Percentiles rank a stretch among this genome's conserved stretches.
Evolutionary conservation across 805 yeast genomes (phyloP).

Genomic region (Lachancea meyersii): DNA sequence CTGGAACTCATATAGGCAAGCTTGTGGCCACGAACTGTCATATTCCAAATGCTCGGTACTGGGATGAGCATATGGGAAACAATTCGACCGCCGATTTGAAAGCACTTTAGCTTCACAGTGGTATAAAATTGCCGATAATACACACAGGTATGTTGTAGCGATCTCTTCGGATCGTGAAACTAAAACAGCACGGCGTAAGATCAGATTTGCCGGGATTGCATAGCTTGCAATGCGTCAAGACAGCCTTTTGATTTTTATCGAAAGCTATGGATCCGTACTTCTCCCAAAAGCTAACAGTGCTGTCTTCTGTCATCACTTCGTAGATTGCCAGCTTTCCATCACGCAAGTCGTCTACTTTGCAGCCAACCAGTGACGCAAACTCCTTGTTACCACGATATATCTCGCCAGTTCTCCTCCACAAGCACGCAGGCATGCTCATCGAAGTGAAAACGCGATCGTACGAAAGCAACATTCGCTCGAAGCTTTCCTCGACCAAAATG

Average conservation of each 20-base stretch:
- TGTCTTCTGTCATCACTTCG: conserved; percentile 90
- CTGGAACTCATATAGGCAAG: conserved; percentile 29
- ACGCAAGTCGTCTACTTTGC: conserved; percentile 79
- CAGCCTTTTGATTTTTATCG: conserved; percentile 93
- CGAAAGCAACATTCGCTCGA: conserved; percentile 87
- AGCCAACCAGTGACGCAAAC: conserved; percentile 89
- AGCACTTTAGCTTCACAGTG: conserved; percentile 38
- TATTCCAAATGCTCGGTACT: conserved; percentile 1
- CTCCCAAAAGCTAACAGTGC: conserved; percentile 97
- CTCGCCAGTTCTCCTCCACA: conserved; percentile 96
- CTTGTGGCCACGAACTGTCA: conserved; percentile 27
- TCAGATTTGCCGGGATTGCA: conserved; percentile 76
- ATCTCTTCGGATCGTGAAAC: conserved; percentile 89
- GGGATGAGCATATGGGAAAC: conserved; percentile 2
- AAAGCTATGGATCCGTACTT: conserved; percentile 94
- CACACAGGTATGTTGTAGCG: conserved; percentile 92
- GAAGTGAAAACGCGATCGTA: conserved; percentile 93
- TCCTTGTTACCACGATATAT: conserved; percentile 93
- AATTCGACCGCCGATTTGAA: background rate
- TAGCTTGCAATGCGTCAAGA: conserved; percentile 82
- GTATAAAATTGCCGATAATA: conserved; percentile 92
- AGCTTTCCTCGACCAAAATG: conserved; percentile 86
- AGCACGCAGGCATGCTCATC: conserved; percentile 96
- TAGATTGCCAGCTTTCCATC: conserved; percentile 90
- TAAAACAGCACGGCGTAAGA: conserved; percentile 82